Conservation (phyloP, 331 rosid genomes). For the Cydonia oblonga region DNA sequence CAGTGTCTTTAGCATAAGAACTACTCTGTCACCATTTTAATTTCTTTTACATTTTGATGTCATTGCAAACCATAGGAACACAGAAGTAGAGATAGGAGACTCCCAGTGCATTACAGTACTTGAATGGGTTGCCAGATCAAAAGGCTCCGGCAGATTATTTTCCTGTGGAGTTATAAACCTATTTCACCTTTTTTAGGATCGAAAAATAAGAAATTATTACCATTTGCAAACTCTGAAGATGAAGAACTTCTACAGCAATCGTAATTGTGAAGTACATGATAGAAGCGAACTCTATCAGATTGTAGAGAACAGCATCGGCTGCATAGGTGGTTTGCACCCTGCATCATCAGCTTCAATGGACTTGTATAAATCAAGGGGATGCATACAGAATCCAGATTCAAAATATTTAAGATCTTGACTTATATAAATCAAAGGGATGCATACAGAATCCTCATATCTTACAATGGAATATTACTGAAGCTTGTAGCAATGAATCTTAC, state of each 20-base stretch:
- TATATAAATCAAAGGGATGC: not conserved
- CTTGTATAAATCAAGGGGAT: no score
- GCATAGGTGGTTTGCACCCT: not conserved
- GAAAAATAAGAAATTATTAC: not conserved
- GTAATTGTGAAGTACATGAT: not conserved
- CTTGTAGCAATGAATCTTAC: not conserved
- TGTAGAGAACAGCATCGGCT: not conserved
- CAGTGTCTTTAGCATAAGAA: constrained; percentile 42
- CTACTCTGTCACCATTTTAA: not conserved
- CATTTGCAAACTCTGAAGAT: not conserved
- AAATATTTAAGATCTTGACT: not conserved
- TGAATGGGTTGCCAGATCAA: not conserved
- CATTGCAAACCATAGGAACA: not conserved
- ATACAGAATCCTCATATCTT: not conserved
- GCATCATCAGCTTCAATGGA: not conserved
- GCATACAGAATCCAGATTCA: not conserved
- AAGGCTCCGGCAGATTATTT: not conserved
- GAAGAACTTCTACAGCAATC: not conserved
- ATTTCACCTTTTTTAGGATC: not conserved
- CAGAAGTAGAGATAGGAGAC: not conserved
- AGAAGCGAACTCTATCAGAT: not conserved
- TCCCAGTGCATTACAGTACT: not conserved
- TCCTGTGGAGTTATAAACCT: not conserved
- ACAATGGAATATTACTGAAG: no score
- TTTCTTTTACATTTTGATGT: not conserved